These are phyloP conservation scores for Magnolia officinalis DNA, from an alignment of 164 flowering plant genomes.

Conservation along the genomic window DNA sequence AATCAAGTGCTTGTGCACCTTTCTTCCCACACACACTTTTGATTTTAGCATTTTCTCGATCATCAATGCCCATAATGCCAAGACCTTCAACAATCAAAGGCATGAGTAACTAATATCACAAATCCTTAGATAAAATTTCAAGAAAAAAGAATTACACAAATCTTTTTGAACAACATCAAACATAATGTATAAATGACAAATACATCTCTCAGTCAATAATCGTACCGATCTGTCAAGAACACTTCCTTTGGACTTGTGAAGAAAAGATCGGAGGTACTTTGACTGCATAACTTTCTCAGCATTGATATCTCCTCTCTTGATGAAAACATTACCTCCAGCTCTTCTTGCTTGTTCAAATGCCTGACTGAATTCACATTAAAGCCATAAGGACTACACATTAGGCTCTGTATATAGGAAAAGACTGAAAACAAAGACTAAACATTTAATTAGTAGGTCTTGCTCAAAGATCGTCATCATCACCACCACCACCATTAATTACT, in stretches of 20 bases:
- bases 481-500: no score
- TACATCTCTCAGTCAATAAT: not conserved
- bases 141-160: no score
- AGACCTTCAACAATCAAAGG: no score
- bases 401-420: not conserved
- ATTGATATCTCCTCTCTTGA: conserved; percentile 46
- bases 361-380: conserved; percentile 41
- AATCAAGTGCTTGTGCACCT: no score
- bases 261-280: conserved; percentile 48
- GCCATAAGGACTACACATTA: conserved; percentile 4
- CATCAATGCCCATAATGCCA: no score
- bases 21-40: no score
- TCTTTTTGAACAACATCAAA: not conserved
- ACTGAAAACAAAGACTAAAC: not conserved
- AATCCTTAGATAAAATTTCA: no score
- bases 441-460: not conserved
- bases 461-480: not conserved
- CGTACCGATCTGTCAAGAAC: conserved; percentile 36
- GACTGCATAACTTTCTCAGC: conserved; percentile 72
- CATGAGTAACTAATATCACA: no score
- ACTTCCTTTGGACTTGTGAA: conserved; percentile 32
- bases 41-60: no score
- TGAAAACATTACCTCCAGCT: conserved; percentile 49
- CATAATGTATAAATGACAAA: not conserved
- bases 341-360: conserved; percentile 68